A percentile compares a stretch with the other conserved stretches of the same genome.
Conservation (phyloP, 805 yeast genomes). For the Candida alai region DNA sequence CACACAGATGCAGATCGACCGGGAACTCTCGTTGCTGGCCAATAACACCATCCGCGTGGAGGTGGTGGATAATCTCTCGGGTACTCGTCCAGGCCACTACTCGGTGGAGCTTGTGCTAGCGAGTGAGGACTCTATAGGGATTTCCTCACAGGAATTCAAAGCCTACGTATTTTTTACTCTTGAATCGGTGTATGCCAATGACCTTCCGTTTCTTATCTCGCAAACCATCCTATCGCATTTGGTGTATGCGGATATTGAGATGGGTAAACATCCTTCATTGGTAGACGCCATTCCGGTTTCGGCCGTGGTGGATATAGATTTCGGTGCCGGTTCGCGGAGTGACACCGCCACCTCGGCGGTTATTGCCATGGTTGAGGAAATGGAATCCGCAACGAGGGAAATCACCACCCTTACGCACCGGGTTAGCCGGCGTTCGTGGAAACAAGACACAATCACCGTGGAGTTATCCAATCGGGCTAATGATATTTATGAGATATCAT, state of each 20-base stretch:
- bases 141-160: constrained; percentile 37
- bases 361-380: neutral
- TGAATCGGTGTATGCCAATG: constrained; percentile 49
- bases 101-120: constrained; percentile 35
- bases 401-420: neutral
- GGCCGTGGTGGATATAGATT: neutral
- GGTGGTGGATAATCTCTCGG: constrained; percentile 14
- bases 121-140: constrained; percentile 40
- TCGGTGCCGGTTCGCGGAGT: neutral
- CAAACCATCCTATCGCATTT: constrained; percentile 38
- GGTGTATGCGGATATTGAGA: constrained; percentile 23
- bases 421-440: neutral
- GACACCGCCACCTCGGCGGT: no score
- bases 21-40: constrained; percentile 11
- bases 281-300: neutral
- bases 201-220: constrained; percentile 58
- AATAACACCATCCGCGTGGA: constrained; percentile 10
- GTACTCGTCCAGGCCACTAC: constrained; percentile 16
- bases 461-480: no score
- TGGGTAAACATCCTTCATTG: neutral
- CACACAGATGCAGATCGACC: constrained; percentile 31
- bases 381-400: neutral
- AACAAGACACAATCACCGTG: no score
- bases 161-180: constrained; percentile 40
- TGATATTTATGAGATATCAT: no score